Conservation (phyloP, 495 filamentous ascomycete genomes). For the Neurospora sp. region DNA sequence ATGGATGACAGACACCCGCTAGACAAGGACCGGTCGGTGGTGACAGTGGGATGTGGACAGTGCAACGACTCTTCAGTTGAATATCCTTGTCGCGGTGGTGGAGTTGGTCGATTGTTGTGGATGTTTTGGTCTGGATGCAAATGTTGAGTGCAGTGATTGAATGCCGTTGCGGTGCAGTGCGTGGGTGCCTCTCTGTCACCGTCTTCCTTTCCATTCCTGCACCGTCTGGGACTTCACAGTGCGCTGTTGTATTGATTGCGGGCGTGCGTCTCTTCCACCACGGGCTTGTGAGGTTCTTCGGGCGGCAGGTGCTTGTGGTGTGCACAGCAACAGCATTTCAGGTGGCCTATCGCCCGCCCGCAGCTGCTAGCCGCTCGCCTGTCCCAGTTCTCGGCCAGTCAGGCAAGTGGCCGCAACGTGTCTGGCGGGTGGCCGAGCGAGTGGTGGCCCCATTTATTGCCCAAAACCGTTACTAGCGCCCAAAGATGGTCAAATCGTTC, state of each 20-base stretch:
- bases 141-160: background rate
- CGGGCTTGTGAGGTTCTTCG: background rate
- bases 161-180: background rate
- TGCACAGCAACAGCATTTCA: background rate
- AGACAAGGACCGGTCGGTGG: background rate
- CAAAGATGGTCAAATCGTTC: background rate
- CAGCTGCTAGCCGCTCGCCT: slow-evolving; percentile 13
- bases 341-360: background rate
- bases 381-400: slow-evolving; percentile 1
- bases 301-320: background rate
- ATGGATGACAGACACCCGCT: background rate
- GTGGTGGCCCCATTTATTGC: background rate
- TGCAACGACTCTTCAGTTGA: background rate
- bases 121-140: background rate
- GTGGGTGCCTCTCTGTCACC: background rate
- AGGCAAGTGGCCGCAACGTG: background rate
- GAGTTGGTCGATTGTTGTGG: background rate
- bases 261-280: background rate
- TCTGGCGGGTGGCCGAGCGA: background rate
- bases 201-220: background rate
- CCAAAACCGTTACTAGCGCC: background rate
- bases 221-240: background rate
- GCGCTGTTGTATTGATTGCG: slow-evolving; percentile 9
- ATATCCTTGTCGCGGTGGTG: background rate
- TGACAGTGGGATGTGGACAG: background rate